A percentile compares a stretch with the other conserved stretches of the same genome.
Evolutionary conservation across 805 yeast species (phyloP).

Genomic region (Dipodascopsis tothii): DNA sequence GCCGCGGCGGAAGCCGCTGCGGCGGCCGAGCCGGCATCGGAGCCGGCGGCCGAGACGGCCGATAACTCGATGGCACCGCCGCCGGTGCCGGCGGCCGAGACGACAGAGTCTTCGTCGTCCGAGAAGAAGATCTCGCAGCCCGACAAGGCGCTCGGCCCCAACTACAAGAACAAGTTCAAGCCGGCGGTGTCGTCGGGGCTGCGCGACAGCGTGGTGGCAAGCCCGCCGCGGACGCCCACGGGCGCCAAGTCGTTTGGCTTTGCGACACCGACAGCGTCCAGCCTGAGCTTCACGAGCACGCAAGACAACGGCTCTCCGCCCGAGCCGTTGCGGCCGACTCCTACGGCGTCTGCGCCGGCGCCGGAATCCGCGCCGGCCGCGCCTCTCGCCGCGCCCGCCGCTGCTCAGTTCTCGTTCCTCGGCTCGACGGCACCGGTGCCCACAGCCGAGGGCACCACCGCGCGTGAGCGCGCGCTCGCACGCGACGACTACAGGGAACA

Average conservation of each 20-base stretch:
- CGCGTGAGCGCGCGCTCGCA: no score
- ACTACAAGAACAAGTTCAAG: conserved; percentile 8
- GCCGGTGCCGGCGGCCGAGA: conserved; percentile 1
- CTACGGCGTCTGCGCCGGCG: no score
- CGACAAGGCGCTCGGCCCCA: not conserved
- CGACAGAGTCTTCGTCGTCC: not conserved
- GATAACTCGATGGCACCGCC: not conserved
- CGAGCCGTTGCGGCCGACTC: no score
- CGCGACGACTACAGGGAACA: no score
- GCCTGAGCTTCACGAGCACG: no score
- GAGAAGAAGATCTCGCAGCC: not conserved
- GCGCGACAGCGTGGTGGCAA: conserved; percentile 16
- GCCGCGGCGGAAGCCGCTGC: not conserved
- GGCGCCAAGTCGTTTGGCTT: not conserved
- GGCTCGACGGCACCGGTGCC: no score
- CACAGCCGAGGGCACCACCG: no score
- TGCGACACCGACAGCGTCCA: not conserved
- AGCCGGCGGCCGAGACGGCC: not conserved
- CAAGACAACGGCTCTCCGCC: no score
- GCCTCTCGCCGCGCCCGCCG: no score
- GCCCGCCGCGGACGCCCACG: conserved; percentile 6
- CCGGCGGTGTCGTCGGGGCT: conserved; percentile 13
- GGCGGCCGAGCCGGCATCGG: not conserved
- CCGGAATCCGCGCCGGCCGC: no score
- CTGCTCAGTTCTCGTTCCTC: no score